These are phyloP conservation scores for Scheffersomyces lignosus DNA, from an alignment of 805 yeast species.

Conservation along the genomic window DNA sequence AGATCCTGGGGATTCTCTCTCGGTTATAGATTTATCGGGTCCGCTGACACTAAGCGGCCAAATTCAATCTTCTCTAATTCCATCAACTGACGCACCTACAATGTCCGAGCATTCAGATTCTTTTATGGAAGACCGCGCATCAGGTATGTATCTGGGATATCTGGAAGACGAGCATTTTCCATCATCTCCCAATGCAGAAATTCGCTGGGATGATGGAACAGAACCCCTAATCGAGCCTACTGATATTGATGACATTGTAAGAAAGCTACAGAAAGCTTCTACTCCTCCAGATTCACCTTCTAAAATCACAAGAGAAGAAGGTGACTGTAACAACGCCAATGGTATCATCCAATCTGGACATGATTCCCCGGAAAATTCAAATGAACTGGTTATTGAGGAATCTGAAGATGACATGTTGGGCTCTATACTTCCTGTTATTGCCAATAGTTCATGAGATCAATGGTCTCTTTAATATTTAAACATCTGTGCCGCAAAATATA, in stretches of 20 bases:
- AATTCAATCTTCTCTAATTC: constrained; percentile 3
- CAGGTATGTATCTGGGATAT: constrained; percentile 1
- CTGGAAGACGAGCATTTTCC: constrained; percentile 6
- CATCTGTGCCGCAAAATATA: no score
- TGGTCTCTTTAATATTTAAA: no score
- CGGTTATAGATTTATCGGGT: constrained; percentile 12
- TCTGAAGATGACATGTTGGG: constrained; percentile 34
- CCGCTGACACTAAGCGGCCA: constrained; percentile 2
- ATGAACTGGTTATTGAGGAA: constrained; percentile 28
- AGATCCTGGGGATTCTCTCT: not conserved
- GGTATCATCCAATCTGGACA: no score
- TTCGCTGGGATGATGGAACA: no score
- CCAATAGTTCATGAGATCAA: no score
- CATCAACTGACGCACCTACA: not conserved
- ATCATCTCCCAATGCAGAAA: constrained; percentile 19
- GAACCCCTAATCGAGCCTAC: no score
- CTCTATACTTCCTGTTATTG: no score
- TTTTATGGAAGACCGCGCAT: constrained; percentile 1
- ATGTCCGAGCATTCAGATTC: not conserved
- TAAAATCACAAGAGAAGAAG: no score
- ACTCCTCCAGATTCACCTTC: no score
- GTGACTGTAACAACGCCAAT: constrained; percentile 10
- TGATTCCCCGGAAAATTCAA: constrained; percentile 2
- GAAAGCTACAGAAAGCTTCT: no score
- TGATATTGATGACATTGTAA: no score